Base-by-base conservation (phyloP, 768 basidiomycete species). In the Cystofilobasidium ferigula region DNA sequence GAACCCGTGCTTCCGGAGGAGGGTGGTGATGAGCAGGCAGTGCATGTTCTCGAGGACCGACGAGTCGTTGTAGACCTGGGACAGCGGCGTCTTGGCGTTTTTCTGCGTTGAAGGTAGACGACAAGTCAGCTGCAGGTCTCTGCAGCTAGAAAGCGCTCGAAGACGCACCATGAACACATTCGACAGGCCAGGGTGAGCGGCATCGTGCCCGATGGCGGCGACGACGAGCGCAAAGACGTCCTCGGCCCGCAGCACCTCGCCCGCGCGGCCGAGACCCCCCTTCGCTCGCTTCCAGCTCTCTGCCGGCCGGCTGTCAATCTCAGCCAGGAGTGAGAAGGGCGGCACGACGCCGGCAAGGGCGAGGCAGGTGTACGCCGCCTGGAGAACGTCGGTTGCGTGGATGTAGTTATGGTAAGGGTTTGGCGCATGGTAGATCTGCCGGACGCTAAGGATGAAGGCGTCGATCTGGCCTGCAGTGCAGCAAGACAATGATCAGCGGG, bases 401-500 rank as follows among this genome's bases (percentile, higher is more conserved):
- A 89, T 85, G 74, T 94, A 98, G 73, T 98, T 99, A 80, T 99
- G 95, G 76, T 99, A 99, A 32, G 87, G 86, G 77, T 97, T 97
- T 65, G 86, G 84, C 60, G 83, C 81, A 68, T 92, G 87, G 75
- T 99, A 99, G 59, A 94, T 85, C 34, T 84, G 83, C n/a, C 86
- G 84, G n/a, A 98, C 82, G 70, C 94, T 89, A 70, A 84, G 83
- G 45, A 99, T 81, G 71, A 98, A 86, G 13, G 83, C 77, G 24
- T 83, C 81, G 69, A 97, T 81, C 77, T 86, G 84, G 70, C 80
- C 91, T 90, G 75, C 59, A n/a, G n/a, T n/a, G n/a, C n/a, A n/a
- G n/a, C n/a, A 57, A 62, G 45, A 60, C 20, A n/a, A n/a, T n/a
- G n/a, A n/a, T n/a, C n/a, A n/a, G n/a, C n/a, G n/a, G n/a, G n/a